Evolutionary conservation across 139 green algal genomes (phyloP).

Genomic region (Volvox africanus): DNA sequence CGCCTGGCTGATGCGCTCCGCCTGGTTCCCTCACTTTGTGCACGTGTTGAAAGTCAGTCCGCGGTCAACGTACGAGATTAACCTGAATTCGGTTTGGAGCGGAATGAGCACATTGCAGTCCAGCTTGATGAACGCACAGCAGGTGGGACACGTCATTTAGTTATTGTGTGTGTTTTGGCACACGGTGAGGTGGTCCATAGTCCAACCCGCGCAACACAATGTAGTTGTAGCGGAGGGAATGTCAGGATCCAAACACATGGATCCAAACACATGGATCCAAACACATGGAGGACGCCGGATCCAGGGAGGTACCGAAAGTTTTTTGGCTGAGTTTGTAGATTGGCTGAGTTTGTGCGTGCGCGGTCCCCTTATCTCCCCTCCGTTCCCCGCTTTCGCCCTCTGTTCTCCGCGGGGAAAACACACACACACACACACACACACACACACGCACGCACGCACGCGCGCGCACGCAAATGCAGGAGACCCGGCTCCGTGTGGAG

Average conservation of each 20-base stretch:
- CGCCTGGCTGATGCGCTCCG: constrained; percentile 48
- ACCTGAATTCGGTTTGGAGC: constrained; percentile 62
- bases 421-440: background rate
- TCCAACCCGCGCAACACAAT: too few relatives aligned
- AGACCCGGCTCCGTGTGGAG: constrained; percentile 53
- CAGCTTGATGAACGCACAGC: constrained; percentile 62
- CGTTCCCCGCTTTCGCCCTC: too few relatives aligned
- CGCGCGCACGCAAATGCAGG: too few relatives aligned
- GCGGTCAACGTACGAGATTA: constrained; percentile 55
- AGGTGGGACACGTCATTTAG: background rate
- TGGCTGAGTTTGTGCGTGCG: too few relatives aligned
- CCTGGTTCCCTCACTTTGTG: constrained; percentile 65
- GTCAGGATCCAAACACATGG: too few relatives aligned
- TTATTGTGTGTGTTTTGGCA: too few relatives aligned
- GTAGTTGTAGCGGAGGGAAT: too few relatives aligned
- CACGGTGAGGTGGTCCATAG: too few relatives aligned
- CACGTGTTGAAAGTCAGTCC: constrained; percentile 66
- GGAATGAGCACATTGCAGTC: constrained; percentile 65
- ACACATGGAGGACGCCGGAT: too few relatives aligned
- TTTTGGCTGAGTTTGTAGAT: background rate
- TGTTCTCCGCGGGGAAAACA: too few relatives aligned
- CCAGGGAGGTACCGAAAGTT: background rate
- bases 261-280: too few relatives aligned
- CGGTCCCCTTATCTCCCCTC: too few relatives aligned
- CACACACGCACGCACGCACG: background rate